Evolutionary conservation across 352 stramenopile species (phyloP).

Genomic region (Globisporangium recalcitrans): DNA sequence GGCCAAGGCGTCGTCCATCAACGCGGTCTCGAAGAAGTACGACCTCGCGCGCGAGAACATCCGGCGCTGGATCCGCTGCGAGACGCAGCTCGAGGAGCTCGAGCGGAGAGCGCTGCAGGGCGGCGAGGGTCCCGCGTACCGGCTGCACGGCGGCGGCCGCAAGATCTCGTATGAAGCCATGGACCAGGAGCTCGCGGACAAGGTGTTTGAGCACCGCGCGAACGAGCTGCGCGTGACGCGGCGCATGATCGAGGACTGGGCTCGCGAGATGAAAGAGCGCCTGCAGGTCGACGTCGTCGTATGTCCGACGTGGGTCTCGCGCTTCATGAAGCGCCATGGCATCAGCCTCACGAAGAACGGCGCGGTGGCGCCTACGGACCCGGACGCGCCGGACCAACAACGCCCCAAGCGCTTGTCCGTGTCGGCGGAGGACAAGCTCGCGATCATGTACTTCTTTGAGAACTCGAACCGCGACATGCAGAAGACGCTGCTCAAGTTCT

Average conservation of each 20-base stretch:
- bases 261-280: slow-evolving; percentile 6
- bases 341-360: slow-evolving; percentile 5
- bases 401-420: slow-evolving; percentile 1
- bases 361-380: slow-evolving; percentile 7
- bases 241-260: slow-evolving; percentile 10
- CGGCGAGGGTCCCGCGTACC: neutral
- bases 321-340: slow-evolving; percentile 13
- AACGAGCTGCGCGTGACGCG: slow-evolving; percentile 7
- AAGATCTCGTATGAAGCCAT: slow-evolving; percentile 11
- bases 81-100: slow-evolving; percentile 3
- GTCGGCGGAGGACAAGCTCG: slow-evolving; percentile 10
- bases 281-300: slow-evolving; percentile 2
- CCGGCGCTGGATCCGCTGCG: slow-evolving; percentile 12
- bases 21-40: slow-evolving; percentile 11
- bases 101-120: neutral
- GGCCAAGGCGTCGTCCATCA: slow-evolving; percentile 12
- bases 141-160: slow-evolving; percentile 5
- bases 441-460: slow-evolving; percentile 14
- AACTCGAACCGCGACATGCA: slow-evolving; percentile 12
- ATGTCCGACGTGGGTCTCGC: slow-evolving; percentile 12
- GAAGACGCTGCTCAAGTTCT: slow-evolving; percentile 15
- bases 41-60: slow-evolving; percentile 13
- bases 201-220: slow-evolving; percentile 6
- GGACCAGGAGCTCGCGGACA: slow-evolving; percentile 13
- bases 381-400: slow-evolving; percentile 8